Evolutionary conservation across 176 grass and related monocot species (phyloP).

Genomic region (Aegilops tauschii): DNA sequence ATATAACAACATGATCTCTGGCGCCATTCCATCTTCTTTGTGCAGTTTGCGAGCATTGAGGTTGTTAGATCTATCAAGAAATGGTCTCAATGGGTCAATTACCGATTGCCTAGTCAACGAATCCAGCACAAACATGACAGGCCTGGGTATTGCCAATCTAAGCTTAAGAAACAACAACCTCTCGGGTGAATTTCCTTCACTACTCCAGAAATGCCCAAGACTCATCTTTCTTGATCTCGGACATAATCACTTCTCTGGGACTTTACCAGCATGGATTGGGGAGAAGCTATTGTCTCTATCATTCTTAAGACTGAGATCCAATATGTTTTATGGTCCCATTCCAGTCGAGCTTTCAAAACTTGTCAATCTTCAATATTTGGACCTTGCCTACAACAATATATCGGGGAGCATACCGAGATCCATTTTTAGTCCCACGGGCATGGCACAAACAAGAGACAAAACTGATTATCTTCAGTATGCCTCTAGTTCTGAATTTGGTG

Average conservation of each 20-base stretch:
- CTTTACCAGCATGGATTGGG: constrained; percentile 5
- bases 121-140: neutral
- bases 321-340: constrained; percentile 45
- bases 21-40: neutral
- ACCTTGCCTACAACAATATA: constrained; percentile 32
- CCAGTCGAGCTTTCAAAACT: neutral
- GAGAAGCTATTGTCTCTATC: neutral
- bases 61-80: neutral
- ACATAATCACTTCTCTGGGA: neutral
- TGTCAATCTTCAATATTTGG: constrained; percentile 1
- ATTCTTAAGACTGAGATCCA: constrained; percentile 8
- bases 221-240: neutral
- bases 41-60: neutral
- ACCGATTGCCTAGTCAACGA: neutral
- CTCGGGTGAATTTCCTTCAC: neutral
- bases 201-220: neutral
- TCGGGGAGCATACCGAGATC: constrained; percentile 23
- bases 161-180: neutral
- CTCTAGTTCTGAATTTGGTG: accelerated
- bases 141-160: neutral
- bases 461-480: neutral
- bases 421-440: neutral
- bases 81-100: neutral
- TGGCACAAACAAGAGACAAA: neutral
- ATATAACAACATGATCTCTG: neutral